A percentile compares a stretch with the other conserved stretches of the same genome.
These are phyloP conservation scores for Annulohypoxylon stygium DNA, from an alignment of 495 filamentous ascomycete genomes.

Conservation along the genomic window DNA sequence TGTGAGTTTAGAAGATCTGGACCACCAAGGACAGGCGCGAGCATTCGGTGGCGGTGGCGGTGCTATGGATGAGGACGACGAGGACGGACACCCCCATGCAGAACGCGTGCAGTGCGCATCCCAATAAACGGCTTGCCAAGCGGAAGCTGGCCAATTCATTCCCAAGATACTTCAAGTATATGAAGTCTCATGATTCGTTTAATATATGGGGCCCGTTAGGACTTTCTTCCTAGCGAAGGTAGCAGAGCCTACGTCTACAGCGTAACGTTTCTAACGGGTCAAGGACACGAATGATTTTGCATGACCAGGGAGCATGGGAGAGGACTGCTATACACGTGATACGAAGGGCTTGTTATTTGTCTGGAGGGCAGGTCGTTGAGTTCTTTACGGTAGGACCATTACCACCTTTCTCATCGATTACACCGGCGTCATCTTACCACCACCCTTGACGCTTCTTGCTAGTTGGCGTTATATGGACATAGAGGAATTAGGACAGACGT, in stretches of 20 bases:
- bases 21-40: constrained; percentile 75
- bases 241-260: constrained; percentile 43
- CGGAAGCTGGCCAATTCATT: constrained; percentile 1
- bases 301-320: constrained; percentile 40
- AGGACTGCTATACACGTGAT: constrained; percentile 35
- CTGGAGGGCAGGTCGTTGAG: constrained; percentile 16
- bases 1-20: constrained; percentile 87
- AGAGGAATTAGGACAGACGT: constrained; percentile 44
- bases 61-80: constrained; percentile 86
- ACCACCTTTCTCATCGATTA: constrained; percentile 31
- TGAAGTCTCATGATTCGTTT: constrained; percentile 25
- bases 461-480: constrained; percentile 48
- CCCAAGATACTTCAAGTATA: not conserved
- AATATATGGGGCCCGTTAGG: constrained; percentile 19
- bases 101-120: constrained; percentile 98
- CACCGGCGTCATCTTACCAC: constrained; percentile 24
- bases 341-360: constrained; percentile 27
- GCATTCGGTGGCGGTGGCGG: constrained; percentile 73
- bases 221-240: constrained; percentile 16
- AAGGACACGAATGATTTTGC: constrained; percentile 45
- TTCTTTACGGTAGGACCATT: constrained; percentile 22
- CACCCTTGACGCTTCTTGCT: constrained; percentile 25
- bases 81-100: constrained; percentile 81
- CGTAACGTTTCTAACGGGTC: constrained; percentile 45
- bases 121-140: constrained; percentile 74